A percentile compares a stretch with the other conserved stretches of the same genome.
Evolutionary conservation across 2,329 filamentous ascomycete genomes (phyloP).

Genomic region (Cryphonectria japonica): DNA sequence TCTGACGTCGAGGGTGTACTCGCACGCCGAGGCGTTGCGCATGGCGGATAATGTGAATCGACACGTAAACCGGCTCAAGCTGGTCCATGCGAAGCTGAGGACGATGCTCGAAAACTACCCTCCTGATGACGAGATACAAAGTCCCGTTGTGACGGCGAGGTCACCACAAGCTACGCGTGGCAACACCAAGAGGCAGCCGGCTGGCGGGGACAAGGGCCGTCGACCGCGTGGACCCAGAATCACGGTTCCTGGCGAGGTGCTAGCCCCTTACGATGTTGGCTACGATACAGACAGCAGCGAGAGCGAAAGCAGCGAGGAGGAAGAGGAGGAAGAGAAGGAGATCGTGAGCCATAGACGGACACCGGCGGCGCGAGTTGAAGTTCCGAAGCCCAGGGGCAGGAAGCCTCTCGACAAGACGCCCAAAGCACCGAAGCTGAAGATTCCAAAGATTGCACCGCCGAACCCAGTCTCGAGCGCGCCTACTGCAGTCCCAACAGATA

Average conservation of each 20-base stretch:
- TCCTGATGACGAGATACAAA: constrained; percentile 53
- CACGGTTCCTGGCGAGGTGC: constrained; percentile 67
- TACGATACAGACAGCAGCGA: constrained; percentile 61
- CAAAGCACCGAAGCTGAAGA: constrained; percentile 48
- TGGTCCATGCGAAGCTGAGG: constrained; percentile 61
- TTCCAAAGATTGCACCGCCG: constrained; percentile 33
- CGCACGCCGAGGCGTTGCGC: constrained; percentile 64
- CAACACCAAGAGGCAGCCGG: constrained; percentile 50
- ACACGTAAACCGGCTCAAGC: constrained; percentile 64
- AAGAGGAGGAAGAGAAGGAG: constrained; percentile 51
- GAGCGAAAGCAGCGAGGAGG: constrained; percentile 57
- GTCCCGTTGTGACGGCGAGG: constrained; percentile 52
- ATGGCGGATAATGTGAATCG: constrained; percentile 67
- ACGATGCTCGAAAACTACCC: constrained; percentile 65
- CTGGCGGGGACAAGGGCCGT: constrained; percentile 50
- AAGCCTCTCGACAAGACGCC: constrained; percentile 36
- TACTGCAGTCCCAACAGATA: constrained; percentile 21
- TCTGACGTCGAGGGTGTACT: constrained; percentile 59
- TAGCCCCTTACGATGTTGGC: constrained; percentile 67
- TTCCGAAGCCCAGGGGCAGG: constrained; percentile 52
- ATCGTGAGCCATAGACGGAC: constrained; percentile 44
- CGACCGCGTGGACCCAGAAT: constrained; percentile 58
- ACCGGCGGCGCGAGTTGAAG: constrained; percentile 39
- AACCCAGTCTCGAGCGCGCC: constrained; percentile 26
- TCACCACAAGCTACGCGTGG: constrained; percentile 57